phyloP scores from a whole-genome alignment of 495 filamentous ascomycete genomes.

The Penicillium goetzii region DNA sequence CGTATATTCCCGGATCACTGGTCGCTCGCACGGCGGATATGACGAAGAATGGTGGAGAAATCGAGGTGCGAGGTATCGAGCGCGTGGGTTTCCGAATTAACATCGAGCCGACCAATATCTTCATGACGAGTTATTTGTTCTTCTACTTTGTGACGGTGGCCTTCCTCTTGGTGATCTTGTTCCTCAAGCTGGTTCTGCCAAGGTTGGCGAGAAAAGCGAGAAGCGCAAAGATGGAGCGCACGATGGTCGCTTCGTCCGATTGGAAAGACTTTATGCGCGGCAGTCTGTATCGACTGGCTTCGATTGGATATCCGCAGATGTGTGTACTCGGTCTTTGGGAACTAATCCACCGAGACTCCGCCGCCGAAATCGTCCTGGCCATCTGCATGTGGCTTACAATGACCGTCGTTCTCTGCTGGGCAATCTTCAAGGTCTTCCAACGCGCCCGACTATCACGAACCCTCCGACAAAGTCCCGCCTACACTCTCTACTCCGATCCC shows the following conservation, averaged over 20 bases:
- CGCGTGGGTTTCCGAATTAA: constrained; percentile 81
- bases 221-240: constrained; percentile 69
- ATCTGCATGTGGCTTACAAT: constrained; percentile 90
- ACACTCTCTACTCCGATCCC: constrained; percentile 95
- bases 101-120: constrained; percentile 91
- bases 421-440: constrained; percentile 82
- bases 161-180: constrained; percentile 67
- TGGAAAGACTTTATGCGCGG: constrained; percentile 87
- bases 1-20: constrained; percentile 43
- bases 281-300: constrained; percentile 83
- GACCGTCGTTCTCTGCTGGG: constrained; percentile 74
- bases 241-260: constrained; percentile 76
- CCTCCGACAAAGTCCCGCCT: constrained; percentile 93
- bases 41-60: constrained; percentile 55
- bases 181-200: constrained; percentile 77
- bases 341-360: constrained; percentile 79
- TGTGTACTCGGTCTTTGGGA: constrained; percentile 93
- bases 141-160: constrained; percentile 82
- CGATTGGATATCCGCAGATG: constrained; percentile 94
- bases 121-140: constrained; percentile 88
- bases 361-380: constrained; percentile 84
- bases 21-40: constrained; percentile 48
- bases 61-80: constrained; percentile 81
- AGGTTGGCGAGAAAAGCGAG: constrained; percentile 75
- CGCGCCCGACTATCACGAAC: constrained; percentile 82